Conservation (phyloP, 768 basidiomycete genomes). For the Panus rudis region DNA sequence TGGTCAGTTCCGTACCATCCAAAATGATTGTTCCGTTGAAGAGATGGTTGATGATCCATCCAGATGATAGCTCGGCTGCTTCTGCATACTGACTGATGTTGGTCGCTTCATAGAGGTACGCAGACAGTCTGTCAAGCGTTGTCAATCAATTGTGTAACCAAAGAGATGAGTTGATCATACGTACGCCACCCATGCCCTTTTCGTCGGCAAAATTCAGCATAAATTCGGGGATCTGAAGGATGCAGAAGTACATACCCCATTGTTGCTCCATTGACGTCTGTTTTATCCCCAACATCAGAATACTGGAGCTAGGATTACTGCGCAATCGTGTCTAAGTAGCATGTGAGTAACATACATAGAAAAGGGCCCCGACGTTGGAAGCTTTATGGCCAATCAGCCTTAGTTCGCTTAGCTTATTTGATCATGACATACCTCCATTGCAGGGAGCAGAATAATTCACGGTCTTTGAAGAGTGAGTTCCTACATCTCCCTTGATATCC, state of each 20-base stretch:
- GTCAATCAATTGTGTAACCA: neutral
- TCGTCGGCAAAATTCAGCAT: too few relatives aligned
- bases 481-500: too few relatives aligned
- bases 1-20: too few relatives aligned
- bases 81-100: neutral
- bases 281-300: neutral
- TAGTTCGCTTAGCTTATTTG: too few relatives aligned
- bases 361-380: too few relatives aligned
- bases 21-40: neutral
- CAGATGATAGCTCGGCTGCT: neutral
- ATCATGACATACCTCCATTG: slow-evolving; percentile 5
- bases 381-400: too few relatives aligned
- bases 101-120: neutral
- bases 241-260: neutral
- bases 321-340: too few relatives aligned
- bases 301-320: too few relatives aligned
- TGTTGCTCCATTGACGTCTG: neutral
- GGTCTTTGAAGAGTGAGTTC: neutral
- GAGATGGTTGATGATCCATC: neutral
- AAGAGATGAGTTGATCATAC: neutral
- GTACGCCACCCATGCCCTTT: slow-evolving; percentile 2
- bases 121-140: neutral
- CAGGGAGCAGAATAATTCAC: neutral
- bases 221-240: neutral
- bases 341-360: too few relatives aligned